Conservation (phyloP, 2,329 filamentous ascomycete genomes). For the Apiospora sp. region DNA sequence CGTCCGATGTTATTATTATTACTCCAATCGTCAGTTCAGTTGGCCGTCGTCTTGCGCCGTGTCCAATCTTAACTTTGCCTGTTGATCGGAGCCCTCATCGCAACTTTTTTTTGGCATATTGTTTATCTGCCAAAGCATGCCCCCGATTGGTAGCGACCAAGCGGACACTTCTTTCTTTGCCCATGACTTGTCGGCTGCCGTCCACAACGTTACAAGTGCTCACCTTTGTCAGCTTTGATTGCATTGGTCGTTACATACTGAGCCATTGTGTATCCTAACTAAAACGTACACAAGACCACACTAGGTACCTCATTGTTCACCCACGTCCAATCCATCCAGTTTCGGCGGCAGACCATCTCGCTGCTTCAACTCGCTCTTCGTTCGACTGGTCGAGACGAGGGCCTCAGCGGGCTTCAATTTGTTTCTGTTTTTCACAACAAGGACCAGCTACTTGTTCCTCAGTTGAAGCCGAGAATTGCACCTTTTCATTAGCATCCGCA, state of each 20-base stretch:
- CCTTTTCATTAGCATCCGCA: not conserved
- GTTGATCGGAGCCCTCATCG: constrained; percentile 14
- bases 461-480: not conserved
- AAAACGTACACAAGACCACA: constrained; percentile 17
- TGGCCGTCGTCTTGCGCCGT: constrained; percentile 9
- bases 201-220: constrained; percentile 14
- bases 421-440: not conserved
- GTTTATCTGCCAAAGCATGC: not conserved
- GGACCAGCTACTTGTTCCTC: not conserved
- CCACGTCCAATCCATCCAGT: not conserved
- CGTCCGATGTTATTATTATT: constrained; percentile 10
- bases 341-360: not conserved
- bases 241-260: constrained; percentile 19
- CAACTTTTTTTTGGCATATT: not conserved
- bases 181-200: not conserved
- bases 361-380: constrained; percentile 18
- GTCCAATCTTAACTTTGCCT: not conserved
- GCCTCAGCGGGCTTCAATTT: not conserved
- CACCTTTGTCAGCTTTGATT: constrained; percentile 12
- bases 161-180: not conserved
- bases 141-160: not conserved
- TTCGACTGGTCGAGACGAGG: constrained; percentile 14
- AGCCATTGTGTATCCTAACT: constrained; percentile 16
- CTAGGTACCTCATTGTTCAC: constrained; percentile 3
- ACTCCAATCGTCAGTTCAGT: not conserved